These are phyloP conservation scores for Kwoniella mangroviensis DNA, from an alignment of 768 basidiomycete species.

Conservation along the genomic window DNA sequence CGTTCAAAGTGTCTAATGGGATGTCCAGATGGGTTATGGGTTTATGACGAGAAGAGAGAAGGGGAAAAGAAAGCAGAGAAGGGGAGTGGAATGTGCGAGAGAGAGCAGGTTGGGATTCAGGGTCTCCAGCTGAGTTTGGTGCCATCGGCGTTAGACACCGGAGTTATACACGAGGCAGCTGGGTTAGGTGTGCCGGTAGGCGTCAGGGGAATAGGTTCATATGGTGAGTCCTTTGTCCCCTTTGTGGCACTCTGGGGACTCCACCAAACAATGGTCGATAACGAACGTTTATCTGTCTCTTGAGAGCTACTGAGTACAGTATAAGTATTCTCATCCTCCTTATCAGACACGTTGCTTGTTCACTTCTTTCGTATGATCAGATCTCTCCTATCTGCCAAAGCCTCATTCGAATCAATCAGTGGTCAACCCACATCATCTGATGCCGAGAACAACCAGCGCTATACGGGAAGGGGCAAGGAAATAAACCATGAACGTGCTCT, in stretches of 20 bases:
- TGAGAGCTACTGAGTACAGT: neutral
- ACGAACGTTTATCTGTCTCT: neutral
- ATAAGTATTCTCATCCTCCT: neutral
- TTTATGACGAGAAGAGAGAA: slow-evolving; percentile 20
- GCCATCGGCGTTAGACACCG: neutral
- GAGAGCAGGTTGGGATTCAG: neutral
- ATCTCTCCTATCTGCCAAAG: neutral
- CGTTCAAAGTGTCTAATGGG: neutral
- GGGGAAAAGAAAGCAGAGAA: slow-evolving; percentile 15
- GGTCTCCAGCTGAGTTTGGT: neutral
- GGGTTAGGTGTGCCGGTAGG: neutral
- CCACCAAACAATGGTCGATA: neutral
- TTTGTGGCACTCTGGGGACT: neutral
- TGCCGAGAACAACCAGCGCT: neutral
- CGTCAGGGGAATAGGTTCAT: neutral
- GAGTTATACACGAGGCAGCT: neutral
- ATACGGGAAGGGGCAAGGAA: neutral
- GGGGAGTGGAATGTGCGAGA: slow-evolving; percentile 8
- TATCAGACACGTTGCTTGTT: slow-evolving; percentile 1
- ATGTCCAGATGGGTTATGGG: slow-evolving; percentile 1
- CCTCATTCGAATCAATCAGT: neutral
- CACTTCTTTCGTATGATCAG: neutral
- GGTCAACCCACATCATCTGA: neutral
- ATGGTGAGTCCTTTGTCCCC: neutral
- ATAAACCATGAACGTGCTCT: neutral